Base-by-base conservation (phyloP, 352 stramenopile species). In the Globisporangium okanoganense region DNA sequence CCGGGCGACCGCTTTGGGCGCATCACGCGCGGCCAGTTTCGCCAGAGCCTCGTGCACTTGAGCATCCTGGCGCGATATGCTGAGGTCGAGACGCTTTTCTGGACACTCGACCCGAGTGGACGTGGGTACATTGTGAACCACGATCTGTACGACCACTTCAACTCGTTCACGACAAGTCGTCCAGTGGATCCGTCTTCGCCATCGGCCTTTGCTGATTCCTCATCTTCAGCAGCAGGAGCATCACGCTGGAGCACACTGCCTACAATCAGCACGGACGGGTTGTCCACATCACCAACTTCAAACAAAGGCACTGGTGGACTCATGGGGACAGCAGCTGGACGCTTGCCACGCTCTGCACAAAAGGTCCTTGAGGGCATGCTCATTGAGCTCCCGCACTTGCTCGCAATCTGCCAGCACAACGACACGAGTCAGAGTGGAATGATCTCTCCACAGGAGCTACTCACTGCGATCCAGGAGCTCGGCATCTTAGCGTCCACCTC, bases 341-440 rank as follows among this genome's bases (percentile, higher is more conserved):
- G 52, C 2, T 36, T 66, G 24, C 24, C 76, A 29, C 79, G 82
- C 0, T 85, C 82, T 1, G 82, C 87, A 4, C 82, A 92, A 52
- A 92, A 92, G 55, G 73, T 89, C 33, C 66, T 90, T 10, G 82
- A 92, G 44, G 76, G 69, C 40, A 87, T 92, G 79, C 56, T 90
- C 10, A 47, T 74, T 1, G 66, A 87, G 9, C 59, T 83, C 7
- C 65, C 75, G 4, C 61, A 61, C 12, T 55, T 90, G 3, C 36
- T 78, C n/a, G 47, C 69, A 18, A 80, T 85, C 29, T 90, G 76
- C 43, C 57, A 86, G 53, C 69, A 70, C 13, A 75, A 67, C 33
- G 81, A 88, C 61, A 31, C 58, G 1, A 62, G 74, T 2, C 72
- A 73, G n/a, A 82, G 65, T 10, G 75, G 78, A 0, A 63, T 65